These are phyloP conservation scores for Candida koratica DNA, from an alignment of 805 yeast genomes.

Conservation along the genomic window DNA sequence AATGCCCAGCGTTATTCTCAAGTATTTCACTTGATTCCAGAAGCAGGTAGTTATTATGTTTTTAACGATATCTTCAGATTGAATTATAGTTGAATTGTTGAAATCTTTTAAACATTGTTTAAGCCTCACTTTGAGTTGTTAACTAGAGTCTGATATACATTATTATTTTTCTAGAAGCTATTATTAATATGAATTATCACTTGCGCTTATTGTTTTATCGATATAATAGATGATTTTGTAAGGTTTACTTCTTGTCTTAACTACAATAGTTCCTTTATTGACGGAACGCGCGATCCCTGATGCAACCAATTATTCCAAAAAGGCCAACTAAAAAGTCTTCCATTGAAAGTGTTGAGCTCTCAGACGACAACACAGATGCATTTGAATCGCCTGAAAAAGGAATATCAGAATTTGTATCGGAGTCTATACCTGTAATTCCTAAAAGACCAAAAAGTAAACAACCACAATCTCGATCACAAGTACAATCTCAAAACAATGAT, in stretches of 20 bases:
- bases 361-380: not conserved
- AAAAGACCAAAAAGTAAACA: slow-evolving; percentile 7
- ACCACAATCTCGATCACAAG: too few relatives aligned
- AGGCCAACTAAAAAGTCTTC: slow-evolving; percentile 21
- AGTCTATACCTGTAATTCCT: slow-evolving; percentile 1
- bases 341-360: slow-evolving; percentile 4
- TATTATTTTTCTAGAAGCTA: too few relatives aligned
- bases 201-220: too few relatives aligned
- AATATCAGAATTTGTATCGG: not conserved
- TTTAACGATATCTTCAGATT: slow-evolving; percentile 96
- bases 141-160: too few relatives aligned
- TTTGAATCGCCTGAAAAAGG: not conserved
- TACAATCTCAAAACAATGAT: too few relatives aligned
- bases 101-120: too few relatives aligned
- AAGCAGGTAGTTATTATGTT: slow-evolving; percentile 84
- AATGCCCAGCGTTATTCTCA: slow-evolving; percentile 96
- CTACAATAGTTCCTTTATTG: too few relatives aligned
- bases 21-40: slow-evolving; percentile 95
- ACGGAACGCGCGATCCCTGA: slow-evolving; percentile 7
- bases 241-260: too few relatives aligned
- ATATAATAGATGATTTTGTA: too few relatives aligned
- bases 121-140: too few relatives aligned
- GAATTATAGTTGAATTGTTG: slow-evolving; percentile 57
- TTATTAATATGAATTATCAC: too few relatives aligned
- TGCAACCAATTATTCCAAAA: slow-evolving; percentile 24